Evolutionary conservation across 495 filamentous ascomycete species (phyloP).

Genomic region (Melanomma pulvis-pyrius): DNA sequence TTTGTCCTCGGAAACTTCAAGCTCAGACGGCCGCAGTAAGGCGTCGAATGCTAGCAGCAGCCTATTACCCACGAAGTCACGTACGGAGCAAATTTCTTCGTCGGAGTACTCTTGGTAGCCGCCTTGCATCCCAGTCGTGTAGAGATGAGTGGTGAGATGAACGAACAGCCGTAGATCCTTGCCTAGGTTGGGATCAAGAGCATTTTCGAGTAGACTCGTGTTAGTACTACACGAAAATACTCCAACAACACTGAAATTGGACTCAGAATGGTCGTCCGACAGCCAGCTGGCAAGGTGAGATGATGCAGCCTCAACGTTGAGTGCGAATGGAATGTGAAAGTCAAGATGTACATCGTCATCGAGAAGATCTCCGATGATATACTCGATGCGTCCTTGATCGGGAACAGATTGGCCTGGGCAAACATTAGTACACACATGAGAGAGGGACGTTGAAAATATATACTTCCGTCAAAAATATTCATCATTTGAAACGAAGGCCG

Average conservation of each 20-base stretch:
- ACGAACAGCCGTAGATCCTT: slow-evolving; percentile 27
- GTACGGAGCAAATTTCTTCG: slow-evolving; percentile 21
- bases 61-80: slow-evolving; percentile 22
- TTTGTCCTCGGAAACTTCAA: slow-evolving; percentile 25
- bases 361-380: slow-evolving; percentile 18
- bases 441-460: neutral
- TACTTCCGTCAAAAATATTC: slow-evolving; percentile 22
- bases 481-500: slow-evolving; percentile 20
- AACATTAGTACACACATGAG: neutral
- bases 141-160: slow-evolving; percentile 26
- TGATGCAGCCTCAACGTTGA: slow-evolving; percentile 31
- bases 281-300: slow-evolving; percentile 28
- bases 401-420: neutral
- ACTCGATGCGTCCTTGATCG: slow-evolving; percentile 9
- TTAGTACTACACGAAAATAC: slow-evolving; percentile 30
- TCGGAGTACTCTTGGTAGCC: slow-evolving; percentile 25
- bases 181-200: slow-evolving; percentile 20
- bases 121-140: slow-evolving; percentile 19
- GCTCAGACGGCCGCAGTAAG: slow-evolving; percentile 11
- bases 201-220: slow-evolving; percentile 22
- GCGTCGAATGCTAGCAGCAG: slow-evolving; percentile 9
- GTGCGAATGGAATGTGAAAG: slow-evolving; percentile 27
- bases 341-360: slow-evolving; percentile 28
- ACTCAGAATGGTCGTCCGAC: slow-evolving; percentile 6
- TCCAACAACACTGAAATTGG: slow-evolving; percentile 23